A percentile compares a stretch with the other conserved stretches of the same genome.
Conservation (phyloP, 2,329 filamentous ascomycete genomes). For the Colletotrichum theobromicola region DNA sequence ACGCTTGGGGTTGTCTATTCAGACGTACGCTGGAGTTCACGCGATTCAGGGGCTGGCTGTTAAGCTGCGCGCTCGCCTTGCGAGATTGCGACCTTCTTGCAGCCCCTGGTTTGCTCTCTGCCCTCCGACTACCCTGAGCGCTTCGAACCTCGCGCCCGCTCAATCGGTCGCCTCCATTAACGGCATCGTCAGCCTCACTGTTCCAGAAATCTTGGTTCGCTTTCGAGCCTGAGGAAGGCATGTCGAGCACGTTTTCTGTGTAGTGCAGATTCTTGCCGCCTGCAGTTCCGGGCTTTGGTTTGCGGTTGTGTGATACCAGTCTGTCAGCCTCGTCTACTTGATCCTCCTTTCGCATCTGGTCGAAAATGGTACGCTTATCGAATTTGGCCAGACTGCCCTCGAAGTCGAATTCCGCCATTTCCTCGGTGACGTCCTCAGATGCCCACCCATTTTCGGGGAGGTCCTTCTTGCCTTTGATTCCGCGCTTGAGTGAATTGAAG, state of each 20-base stretch:
- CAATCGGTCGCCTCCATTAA: conserved; percentile 49
- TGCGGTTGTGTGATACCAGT: conserved; percentile 88
- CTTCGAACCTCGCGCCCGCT: conserved; percentile 58
- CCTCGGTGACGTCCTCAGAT: conserved; percentile 94
- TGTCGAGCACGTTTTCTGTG: conserved; percentile 87
- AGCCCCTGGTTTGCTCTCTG: conserved; percentile 57
- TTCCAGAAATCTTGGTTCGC: conserved; percentile 68
- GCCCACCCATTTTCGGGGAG: conserved; percentile 81
- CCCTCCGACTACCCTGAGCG: conserved; percentile 53
- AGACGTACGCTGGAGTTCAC: conserved; percentile 52
- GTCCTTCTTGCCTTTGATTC: conserved; percentile 46
- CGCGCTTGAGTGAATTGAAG: conserved; percentile 64
- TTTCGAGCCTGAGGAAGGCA: conserved; percentile 46
- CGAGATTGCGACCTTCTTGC: conserved; percentile 60
- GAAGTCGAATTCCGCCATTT: conserved; percentile 95
- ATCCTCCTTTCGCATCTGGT: conserved; percentile 89
- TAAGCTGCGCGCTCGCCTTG: conserved; percentile 53
- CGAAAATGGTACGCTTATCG: conserved; percentile 90
- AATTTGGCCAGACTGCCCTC: conserved; percentile 89
- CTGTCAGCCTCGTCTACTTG: conserved; percentile 87
- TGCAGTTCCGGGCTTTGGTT: conserved; percentile 70
- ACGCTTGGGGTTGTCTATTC: conserved; percentile 16
- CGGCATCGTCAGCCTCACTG: conserved; percentile 72
- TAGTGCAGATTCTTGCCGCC: conserved; percentile 91
- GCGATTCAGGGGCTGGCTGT: conserved; percentile 47